Conservation (phyloP, 345 rosid species). For the Hibiscus tridactylites region DNA sequence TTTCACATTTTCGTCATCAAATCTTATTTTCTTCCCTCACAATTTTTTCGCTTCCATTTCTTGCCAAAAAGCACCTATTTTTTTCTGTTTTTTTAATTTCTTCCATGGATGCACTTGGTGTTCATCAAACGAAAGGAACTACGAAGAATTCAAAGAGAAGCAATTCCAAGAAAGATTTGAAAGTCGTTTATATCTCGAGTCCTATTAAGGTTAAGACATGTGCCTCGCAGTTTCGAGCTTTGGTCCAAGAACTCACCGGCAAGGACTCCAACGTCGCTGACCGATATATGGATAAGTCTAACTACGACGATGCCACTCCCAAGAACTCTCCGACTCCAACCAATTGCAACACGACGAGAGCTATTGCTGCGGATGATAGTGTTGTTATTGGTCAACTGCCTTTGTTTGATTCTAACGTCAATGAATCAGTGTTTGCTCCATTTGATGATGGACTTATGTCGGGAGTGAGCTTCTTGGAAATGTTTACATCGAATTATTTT, state of each 20-base stretch:
- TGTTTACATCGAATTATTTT: slow-evolving; percentile 22
- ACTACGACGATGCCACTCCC: neutral
- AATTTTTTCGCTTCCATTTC: neutral
- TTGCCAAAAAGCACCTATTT: neutral
- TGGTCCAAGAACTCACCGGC: slow-evolving; percentile 83
- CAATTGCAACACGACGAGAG: slow-evolving; percentile 4
- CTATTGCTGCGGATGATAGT: slow-evolving; percentile 4
- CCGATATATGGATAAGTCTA: slow-evolving; percentile 16
- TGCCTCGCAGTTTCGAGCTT: slow-evolving; percentile 66
- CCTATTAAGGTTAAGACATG: slow-evolving; percentile 71
- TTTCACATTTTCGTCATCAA: neutral
- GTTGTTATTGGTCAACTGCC: slow-evolving; percentile 1
- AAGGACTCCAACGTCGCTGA: slow-evolving; percentile 56
- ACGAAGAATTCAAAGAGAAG: slow-evolving; percentile 4
- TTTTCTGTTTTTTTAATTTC: too few species aligned
- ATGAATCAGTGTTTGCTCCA: slow-evolving; percentile 8
- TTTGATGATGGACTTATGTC: slow-evolving; percentile 14
- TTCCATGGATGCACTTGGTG: slow-evolving; percentile 26
- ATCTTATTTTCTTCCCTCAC: neutral
- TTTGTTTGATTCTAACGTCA: neutral
- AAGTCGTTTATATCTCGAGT: slow-evolving; percentile 74
- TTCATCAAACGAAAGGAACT: slow-evolving; percentile 11
- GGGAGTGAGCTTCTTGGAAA: slow-evolving; percentile 26
- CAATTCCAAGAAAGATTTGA: slow-evolving; percentile 28
- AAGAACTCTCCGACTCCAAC: neutral